Evolutionary conservation across 352 stramenopile genomes (phyloP), one percentile per base, ranked within the genome.

Genomic region (Pythium phragmiticola): DNA sequence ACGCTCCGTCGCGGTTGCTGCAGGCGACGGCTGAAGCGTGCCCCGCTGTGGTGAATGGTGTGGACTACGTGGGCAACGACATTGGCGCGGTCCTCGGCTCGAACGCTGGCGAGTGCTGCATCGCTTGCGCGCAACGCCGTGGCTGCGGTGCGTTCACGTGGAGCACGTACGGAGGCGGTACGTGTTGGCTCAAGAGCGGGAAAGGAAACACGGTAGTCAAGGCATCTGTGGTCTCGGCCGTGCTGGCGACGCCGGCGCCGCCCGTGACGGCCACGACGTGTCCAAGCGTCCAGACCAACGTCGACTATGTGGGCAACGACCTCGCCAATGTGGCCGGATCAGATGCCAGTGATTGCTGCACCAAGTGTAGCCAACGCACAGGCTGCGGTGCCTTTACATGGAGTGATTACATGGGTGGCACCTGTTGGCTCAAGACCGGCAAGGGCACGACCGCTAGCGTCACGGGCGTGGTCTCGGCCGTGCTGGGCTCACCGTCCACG

Each of bases 381-480:
- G 65, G 56, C 37, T 71, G 70, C 47, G 58, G 56, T 2, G 66
- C 65, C 19, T 75, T 69, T 50, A 62, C 65, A 5, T 73, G 62
- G 64, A 69, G 49, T 13, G 65, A 65, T 41, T 68, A 67, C 57
- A 51, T 47, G 7, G 61, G 60, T 12, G 65, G 65, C 17, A 76
- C 60, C 2, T 73, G 69, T 49, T 76, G 65, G 69, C 52, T 76
- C 52, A 76, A 76, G 65, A 73, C 60, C 42, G 43, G 12, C 37
- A 66, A 69, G 55, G 57, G 64, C 3, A 23, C 30, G 21, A 50
- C 57, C 0, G 34, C n/a, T 3, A 26, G 14, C 8, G 23, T n/a
- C 13, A 11, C 51, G 3, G 51, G 51, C 28, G 62, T 69, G 17
- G 48, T 60, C 12, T 69, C 62, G 17, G 54, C 26, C 33, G 36